A percentile compares a stretch with the other conserved stretches of the same genome.
These are phyloP conservation scores for Lactarius quietus DNA, from an alignment of 768 basidiomycete genomes.

Conservation along the genomic window DNA sequence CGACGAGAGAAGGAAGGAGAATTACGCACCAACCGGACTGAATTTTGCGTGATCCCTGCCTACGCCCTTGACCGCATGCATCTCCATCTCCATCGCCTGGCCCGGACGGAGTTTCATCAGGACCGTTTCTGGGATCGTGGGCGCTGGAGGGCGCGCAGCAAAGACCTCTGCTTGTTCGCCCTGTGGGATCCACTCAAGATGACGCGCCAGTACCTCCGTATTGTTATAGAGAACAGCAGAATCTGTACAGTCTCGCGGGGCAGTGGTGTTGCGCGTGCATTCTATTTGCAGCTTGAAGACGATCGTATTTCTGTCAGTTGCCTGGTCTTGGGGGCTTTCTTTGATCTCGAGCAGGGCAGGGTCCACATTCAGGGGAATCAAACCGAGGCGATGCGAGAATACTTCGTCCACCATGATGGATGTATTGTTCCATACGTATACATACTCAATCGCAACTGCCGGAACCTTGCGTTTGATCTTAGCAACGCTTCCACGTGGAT, in stretches of 20 bases:
- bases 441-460: slow-evolving; percentile 84
- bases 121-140: slow-evolving; percentile 80
- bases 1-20: neutral
- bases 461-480: slow-evolving; percentile 61
- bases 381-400: slow-evolving; percentile 85
- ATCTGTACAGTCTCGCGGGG: slow-evolving; percentile 42
- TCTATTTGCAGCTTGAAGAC: slow-evolving; percentile 76
- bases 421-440: slow-evolving; percentile 94
- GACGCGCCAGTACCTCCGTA: slow-evolving; percentile 60
- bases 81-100: slow-evolving; percentile 77
- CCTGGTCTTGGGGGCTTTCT: slow-evolving; percentile 46
- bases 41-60: slow-evolving; percentile 97
- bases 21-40: slow-evolving; percentile 80
- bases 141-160: slow-evolving; percentile 47
- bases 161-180: slow-evolving; percentile 75
- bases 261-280: slow-evolving; percentile 56
- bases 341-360: slow-evolving; percentile 67
- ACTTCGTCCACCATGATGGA: slow-evolving; percentile 93
- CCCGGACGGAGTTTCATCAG: slow-evolving; percentile 90
- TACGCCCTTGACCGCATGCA: slow-evolving; percentile 90
- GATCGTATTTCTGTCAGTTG: slow-evolving; percentile 88
- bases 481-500: neutral
- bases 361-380: slow-evolving; percentile 86
- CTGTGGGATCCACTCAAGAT: slow-evolving; percentile 73
- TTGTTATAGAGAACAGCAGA: slow-evolving; percentile 57